Percentiles rank a stretch among this genome's conserved stretches.
Evolutionary conservation across 345 rosid genomes (phyloP).

Genomic region (Aquilaria malaccensis): DNA sequence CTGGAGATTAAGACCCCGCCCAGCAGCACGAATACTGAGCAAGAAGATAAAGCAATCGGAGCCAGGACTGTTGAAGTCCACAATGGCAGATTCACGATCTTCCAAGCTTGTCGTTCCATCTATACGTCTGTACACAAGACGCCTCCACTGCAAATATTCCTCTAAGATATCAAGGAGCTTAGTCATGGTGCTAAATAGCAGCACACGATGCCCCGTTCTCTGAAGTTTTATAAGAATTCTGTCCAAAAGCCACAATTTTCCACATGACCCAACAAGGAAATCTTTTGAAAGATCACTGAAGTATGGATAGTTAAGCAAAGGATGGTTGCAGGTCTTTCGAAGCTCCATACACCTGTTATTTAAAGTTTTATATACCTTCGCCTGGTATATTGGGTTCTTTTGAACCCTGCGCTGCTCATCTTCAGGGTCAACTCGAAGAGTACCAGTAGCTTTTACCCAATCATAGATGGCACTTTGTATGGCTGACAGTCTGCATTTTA

Average conservation of each 20-base stretch:
- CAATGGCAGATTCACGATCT: conserved; percentile 99
- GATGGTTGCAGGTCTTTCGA: conserved; percentile 95
- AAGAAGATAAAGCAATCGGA: conserved; percentile 95
- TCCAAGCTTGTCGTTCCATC: conserved; percentile 99
- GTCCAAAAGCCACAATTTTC: conserved; percentile 94
- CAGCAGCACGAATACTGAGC: conserved; percentile 99
- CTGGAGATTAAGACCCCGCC: conserved; percentile 99
- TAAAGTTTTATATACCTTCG: conserved; percentile 63
- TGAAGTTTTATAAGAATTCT: conserved; percentile 92
- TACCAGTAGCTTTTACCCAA: conserved; percentile 98
- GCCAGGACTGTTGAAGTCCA: conserved; percentile 77
- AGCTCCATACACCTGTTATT: conserved; percentile 99
- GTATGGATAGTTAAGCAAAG: conserved; percentile 94
- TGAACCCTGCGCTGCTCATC: conserved; percentile 73
- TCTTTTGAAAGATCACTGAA: conserved; percentile 81
- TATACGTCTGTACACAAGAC: conserved; percentile 84
- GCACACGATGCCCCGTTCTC: conserved; percentile 90
- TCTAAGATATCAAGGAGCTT: conserved; percentile 96
- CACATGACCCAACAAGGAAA: conserved; percentile 91
- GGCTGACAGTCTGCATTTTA: conserved; percentile 97
- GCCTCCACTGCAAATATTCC: conserved; percentile 95
- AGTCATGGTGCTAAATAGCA: conserved; percentile 99
- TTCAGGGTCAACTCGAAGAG: conserved; percentile 94
- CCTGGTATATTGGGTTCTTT: conserved; percentile 75
- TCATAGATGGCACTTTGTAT: conserved; percentile 96